phyloP scores from a whole-genome alignment of 2,329 filamentous ascomycete genomes.

The Aspergillus udagawae region DNA sequence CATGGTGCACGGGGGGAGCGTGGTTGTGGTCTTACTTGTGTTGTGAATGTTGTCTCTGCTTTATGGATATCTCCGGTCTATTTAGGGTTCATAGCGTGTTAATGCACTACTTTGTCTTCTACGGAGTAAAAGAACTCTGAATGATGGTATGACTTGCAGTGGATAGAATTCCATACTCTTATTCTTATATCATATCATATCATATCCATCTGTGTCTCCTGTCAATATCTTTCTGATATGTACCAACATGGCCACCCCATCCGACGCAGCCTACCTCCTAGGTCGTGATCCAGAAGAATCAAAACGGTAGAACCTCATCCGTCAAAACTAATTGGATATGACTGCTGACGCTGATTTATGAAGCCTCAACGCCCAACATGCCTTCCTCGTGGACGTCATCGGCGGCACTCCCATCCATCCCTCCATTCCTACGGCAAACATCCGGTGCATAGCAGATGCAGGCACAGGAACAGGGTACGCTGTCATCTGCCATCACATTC shows the following conservation, averaged over 20 bases:
- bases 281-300: conserved; percentile 18
- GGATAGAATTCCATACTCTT: background rate
- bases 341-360: background rate
- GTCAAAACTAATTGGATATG: too few relatives aligned
- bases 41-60: too few relatives aligned
- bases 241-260: background rate
- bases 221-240: background rate
- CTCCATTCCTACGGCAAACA: conserved; percentile 17
- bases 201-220: background rate
- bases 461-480: conserved; percentile 28
- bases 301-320: conserved; percentile 16
- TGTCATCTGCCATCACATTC: too few relatives aligned
- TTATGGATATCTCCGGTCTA: too few relatives aligned
- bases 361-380: conserved; percentile 24
- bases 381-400: conserved; percentile 19
- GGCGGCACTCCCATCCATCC: conserved; percentile 19
- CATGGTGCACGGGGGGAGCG: too few relatives aligned
- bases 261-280: conserved; percentile 16
- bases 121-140: too few relatives aligned
- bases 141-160: too few relatives aligned
- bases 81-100: too few relatives aligned
- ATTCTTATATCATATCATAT: too few relatives aligned
- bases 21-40: too few relatives aligned
- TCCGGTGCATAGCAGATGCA: conserved; percentile 22
- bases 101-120: too few relatives aligned